Percentiles rank a stretch among this genome's conserved stretches.
Evolutionary conservation across 495 filamentous ascomycete genomes (phyloP).

Genomic region (Xylaria longipes): DNA sequence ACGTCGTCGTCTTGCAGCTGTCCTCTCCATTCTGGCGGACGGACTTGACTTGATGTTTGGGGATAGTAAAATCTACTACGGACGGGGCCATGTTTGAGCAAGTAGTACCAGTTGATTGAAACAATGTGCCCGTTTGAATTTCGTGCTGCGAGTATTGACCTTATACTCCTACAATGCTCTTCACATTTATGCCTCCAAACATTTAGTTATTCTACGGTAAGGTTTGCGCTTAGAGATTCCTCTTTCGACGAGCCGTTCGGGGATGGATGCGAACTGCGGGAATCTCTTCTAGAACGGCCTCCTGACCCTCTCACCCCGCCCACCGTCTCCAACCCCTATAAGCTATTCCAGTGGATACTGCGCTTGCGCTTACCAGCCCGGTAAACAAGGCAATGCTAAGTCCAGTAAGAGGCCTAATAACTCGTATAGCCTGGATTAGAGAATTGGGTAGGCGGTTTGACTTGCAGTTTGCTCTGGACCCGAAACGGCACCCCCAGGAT

Average conservation of each 20-base stretch:
- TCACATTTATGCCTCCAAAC: background rate
- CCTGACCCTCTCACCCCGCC: conserved; percentile 1
- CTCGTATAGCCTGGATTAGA: background rate
- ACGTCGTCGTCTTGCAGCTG: background rate
- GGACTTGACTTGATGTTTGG: background rate
- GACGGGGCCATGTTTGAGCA: background rate
- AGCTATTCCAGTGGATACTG: conserved; percentile 1
- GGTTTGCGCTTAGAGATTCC: background rate
- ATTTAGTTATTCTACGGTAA: background rate
- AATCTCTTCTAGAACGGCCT: background rate
- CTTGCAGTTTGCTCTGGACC: background rate
- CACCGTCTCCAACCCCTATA: background rate
- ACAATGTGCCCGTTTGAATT: background rate
- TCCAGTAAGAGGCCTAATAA: background rate
- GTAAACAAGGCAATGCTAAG: background rate
- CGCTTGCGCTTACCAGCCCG: background rate
- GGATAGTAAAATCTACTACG: background rate
- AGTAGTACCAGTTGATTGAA: background rate
- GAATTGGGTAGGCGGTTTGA: background rate
- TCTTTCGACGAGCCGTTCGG: background rate
- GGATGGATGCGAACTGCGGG: background rate
- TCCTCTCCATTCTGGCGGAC: background rate
- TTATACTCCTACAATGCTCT: background rate
- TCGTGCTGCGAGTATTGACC: background rate
- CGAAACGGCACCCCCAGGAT: background rate